phyloP scores from a whole-genome alignment of 768 basidiomycete species.

The Coprinellus micaceus region DNA sequence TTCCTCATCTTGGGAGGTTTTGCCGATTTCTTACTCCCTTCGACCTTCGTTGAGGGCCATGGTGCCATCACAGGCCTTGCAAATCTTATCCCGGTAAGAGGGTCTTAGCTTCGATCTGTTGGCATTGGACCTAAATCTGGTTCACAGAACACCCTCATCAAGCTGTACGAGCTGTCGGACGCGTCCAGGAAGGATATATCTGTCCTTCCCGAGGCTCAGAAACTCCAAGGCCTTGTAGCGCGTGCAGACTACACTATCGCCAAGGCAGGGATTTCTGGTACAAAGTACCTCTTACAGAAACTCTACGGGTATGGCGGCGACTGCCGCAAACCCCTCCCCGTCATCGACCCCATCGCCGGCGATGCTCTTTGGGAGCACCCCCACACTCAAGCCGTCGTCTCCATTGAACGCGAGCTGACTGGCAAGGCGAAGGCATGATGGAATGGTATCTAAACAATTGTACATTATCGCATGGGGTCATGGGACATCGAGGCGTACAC shows the following conservation, averaged over 20 bases:
- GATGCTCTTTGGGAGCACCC: constrained; percentile 68
- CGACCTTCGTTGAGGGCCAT: constrained; percentile 68
- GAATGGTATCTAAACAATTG: not conserved
- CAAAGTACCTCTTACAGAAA: constrained; percentile 75
- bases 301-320: constrained; percentile 77
- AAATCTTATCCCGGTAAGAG: constrained; percentile 71
- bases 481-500: not conserved
- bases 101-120: constrained; percentile 9
- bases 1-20: constrained; percentile 88
- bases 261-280: constrained; percentile 73
- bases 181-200: constrained; percentile 51
- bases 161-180: constrained; percentile 61
- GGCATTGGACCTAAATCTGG: not conserved
- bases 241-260: constrained; percentile 78
- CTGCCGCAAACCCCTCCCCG: constrained; percentile 75
- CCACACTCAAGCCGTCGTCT: constrained; percentile 65
- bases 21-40: constrained; percentile 76
- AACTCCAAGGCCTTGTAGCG: constrained; percentile 76
- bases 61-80: constrained; percentile 90
- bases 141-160: constrained; percentile 52
- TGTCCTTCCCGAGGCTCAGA: constrained; percentile 64
- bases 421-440: constrained; percentile 32
- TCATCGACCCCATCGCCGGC: constrained; percentile 53
- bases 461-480: not conserved
- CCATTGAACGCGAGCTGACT: constrained; percentile 55